phyloP scores from a whole-genome alignment of 1,139 yeast species.

The Protomyces arabidopsidicola region DNA sequence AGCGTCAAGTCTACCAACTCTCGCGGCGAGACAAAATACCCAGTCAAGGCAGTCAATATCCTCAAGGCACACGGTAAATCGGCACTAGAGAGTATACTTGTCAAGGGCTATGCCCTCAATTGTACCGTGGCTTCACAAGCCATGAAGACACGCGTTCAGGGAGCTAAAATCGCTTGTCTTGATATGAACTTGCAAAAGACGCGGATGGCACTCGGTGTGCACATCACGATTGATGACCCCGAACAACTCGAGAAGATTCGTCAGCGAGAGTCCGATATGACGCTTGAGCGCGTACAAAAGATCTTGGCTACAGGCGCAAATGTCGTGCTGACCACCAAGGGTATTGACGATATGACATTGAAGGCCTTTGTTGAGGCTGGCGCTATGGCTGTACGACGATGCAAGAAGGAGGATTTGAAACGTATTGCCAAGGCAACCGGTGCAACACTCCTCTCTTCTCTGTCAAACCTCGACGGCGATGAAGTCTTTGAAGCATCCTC shows the following conservation, averaged over 20 bases:
- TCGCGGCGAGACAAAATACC: conserved; percentile 86
- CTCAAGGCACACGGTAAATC: conserved; percentile 97
- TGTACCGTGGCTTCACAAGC: conserved; percentile 98
- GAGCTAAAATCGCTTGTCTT: conserved; percentile 85
- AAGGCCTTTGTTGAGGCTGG: conserved; percentile 94
- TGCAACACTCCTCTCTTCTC: conserved; percentile 78
- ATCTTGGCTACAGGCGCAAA: conserved; percentile 92
- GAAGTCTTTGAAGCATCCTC: conserved; percentile 87
- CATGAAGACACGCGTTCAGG: conserved; percentile 68
- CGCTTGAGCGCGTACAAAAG: conserved; percentile 80
- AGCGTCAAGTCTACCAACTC: conserved; percentile 89
- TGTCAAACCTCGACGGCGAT: conserved; percentile 95
- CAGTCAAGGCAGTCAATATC: conserved; percentile 94
- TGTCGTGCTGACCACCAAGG: conserved; percentile 93
- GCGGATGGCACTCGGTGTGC: conserved; percentile 97
- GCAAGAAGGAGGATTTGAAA: conserved; percentile 93
- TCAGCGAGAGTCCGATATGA: conserved; percentile 87
- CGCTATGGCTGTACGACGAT: conserved; percentile 96
- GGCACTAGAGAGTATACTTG: conserved; percentile 74
- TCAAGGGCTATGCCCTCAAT: conserved; percentile 92
- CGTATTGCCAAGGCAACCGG: conserved; percentile 98
- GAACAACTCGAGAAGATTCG: conserved; percentile 94
- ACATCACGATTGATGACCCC: conserved; percentile 94
- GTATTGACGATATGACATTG: conserved; percentile 93
- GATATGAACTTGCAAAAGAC: conserved; percentile 95